Evolutionary conservation across 441 rosid species (phyloP).

Genomic region (Mallotus japonicus): DNA sequence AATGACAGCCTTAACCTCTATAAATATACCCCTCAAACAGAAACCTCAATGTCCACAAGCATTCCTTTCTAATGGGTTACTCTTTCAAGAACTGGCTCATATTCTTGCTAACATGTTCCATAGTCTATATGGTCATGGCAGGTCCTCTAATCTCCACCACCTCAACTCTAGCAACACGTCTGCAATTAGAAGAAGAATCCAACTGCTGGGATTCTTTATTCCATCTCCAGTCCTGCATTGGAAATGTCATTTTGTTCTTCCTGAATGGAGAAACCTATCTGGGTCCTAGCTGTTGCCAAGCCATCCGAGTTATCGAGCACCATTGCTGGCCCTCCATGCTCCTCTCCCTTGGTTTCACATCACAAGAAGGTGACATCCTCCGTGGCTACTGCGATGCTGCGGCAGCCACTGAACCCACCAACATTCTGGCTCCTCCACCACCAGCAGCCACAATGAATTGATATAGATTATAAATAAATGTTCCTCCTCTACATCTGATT

Average conservation of each 20-base stretch:
- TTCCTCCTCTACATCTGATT: too few species aligned
- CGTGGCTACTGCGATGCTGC: background rate
- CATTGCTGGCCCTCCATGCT: too few species aligned
- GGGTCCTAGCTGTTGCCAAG: background rate
- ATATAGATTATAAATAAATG: background rate
- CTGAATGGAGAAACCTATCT: conserved; percentile 3
- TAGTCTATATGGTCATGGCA: background rate
- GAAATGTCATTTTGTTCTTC: background rate
- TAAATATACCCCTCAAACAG: background rate
- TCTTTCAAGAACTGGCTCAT: background rate
- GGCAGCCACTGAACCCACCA: too few species aligned
- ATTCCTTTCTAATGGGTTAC: background rate
- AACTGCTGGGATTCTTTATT: conserved; percentile 2
- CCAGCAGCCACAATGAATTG: background rate
- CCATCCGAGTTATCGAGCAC: too few species aligned
- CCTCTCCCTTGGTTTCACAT: conserved; percentile 4
- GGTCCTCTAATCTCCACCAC: background rate
- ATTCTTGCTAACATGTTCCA: background rate
- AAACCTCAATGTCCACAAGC: background rate
- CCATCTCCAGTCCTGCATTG: conserved; percentile 4
- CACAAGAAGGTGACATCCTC: background rate
- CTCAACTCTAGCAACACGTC: too few species aligned
- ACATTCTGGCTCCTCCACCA: background rate
- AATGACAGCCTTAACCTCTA: background rate
- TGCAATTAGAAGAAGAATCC: background rate